A percentile compares a stretch with the other conserved stretches of the same genome.
Conservation (phyloP, 176 grass and related monocot genomes). For the Secale cereale region DNA sequence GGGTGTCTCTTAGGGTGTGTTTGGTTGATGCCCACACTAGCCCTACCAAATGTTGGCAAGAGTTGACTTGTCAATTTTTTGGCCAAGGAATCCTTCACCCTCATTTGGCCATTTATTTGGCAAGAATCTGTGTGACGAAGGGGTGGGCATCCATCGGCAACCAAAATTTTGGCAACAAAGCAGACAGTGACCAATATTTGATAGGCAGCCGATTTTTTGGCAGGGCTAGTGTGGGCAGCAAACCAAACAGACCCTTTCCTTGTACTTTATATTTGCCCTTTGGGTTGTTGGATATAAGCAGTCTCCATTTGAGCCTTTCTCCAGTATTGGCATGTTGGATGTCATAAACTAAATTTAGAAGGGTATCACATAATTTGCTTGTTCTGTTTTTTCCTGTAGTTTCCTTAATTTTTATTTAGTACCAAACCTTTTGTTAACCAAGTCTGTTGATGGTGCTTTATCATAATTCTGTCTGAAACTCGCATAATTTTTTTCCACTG, state of each 20-base stretch:
- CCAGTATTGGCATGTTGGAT: neutral
- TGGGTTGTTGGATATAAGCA: neutral
- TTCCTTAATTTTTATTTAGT: neutral
- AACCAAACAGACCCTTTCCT: neutral
- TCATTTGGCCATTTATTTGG: too few species aligned
- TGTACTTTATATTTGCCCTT: neutral
- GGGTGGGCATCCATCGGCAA: too few species aligned
- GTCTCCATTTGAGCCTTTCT: conserved; percentile 1
- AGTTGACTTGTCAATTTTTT: too few species aligned
- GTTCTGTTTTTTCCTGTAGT: neutral
- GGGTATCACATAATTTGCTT: neutral
- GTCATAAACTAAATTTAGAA: conserved; percentile 3
- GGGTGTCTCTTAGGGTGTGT: neutral
- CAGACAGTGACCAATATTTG: too few species aligned
- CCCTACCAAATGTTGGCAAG: too few species aligned
- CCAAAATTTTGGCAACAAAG: too few species aligned
- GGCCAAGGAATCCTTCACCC: too few species aligned
- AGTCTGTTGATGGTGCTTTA: conserved; percentile 10
- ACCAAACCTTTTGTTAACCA: neutral
- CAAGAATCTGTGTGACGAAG: too few species aligned
- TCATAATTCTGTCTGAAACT: conserved; percentile 25
- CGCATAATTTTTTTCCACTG: conserved; percentile 32
- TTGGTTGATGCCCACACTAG: too few species aligned
- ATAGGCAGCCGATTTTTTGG: too few species aligned
- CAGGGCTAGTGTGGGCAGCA: too few species aligned